phyloP scores from a whole-genome alignment of 2,329 filamentous ascomycete genomes.

The Trichoderma sp. region DNA sequence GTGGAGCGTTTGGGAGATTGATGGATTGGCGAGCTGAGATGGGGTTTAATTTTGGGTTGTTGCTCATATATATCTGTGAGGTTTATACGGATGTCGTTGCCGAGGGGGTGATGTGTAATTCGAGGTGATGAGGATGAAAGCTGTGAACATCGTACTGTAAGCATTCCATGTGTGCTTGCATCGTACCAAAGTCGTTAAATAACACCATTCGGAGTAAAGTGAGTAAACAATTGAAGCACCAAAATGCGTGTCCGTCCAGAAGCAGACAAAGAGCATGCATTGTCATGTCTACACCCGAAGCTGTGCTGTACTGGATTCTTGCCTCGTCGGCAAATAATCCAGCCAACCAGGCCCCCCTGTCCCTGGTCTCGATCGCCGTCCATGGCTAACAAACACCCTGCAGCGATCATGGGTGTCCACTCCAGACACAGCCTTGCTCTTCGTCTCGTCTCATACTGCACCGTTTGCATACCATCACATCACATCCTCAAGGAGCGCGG shows the following conservation, averaged over 20 bases:
- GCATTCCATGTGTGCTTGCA: background rate
- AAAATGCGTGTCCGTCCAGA: background rate
- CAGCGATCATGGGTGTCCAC: slow-evolving; percentile 9
- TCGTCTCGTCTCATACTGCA: background rate
- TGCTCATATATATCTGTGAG: background rate
- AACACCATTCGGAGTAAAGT: background rate
- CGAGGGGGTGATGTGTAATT: no score
- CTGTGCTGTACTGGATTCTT: background rate
- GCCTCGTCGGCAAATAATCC: background rate
- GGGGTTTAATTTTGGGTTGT: background rate
- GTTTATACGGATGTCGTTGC: background rate
- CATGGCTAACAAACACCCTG: background rate
- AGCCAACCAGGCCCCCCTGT: background rate
- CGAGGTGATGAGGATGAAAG: no score
- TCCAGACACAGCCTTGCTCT: background rate
- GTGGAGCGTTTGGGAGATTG: background rate
- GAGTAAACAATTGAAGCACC: background rate
- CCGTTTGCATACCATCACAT: background rate
- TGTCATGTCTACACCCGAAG: background rate
- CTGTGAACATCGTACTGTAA: no score
- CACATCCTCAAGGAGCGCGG: background rate
- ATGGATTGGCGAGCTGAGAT: background rate
- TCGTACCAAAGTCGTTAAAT: background rate
- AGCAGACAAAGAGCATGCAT: background rate
- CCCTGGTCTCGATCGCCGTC: background rate